Evolutionary conservation across 768 basidiomycete genomes (phyloP), one percentile per base, ranked within the genome.

Genomic region (Gyrodon lividus): DNA sequence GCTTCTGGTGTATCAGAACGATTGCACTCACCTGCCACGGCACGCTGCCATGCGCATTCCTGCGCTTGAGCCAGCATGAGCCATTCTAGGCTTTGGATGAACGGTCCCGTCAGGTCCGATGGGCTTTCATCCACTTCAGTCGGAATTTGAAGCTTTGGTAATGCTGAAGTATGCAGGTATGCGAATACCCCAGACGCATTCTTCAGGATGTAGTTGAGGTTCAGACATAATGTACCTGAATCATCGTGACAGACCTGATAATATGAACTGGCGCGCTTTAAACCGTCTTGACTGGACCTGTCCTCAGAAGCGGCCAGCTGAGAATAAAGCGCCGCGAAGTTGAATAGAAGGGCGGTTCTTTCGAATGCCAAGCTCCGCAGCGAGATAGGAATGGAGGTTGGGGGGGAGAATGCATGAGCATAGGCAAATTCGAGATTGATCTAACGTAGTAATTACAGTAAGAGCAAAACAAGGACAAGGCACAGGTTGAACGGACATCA

Each of bases 21-120:
- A 13, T 22, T 38, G 9, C 3, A 59, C 65, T 59, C 59, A 92
- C 93, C 89, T 52, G 90, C 70, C 63, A 87, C 86, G 14, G 94
- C 94, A 58, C 87, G 81, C 65, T 96, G 94, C 95, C 95, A 98
- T 37, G 85, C 92, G 64, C 92, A 96, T 71, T 99, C 97, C 59
- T 98, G 96, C 1, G 94, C 95, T 68, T 98, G 92, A 0, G 93
- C 93, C 5, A 95, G 77, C 82, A 92, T 87, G 49, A 98, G 77
- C 56, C 70, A 80, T 62, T 90, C 83, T 38, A 97, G 63, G 23
- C 82, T 76, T 42, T 73, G 75, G 20, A 90, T 61, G 58, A 87
- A 85, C 0, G 79, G 62, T 22, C 72, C 69, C 0, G 85, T 78
- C 23, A 97, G 76, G 65, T 98, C 96, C 14, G 75, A 58, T 0